Conservation (phyloP, 2,329 filamentous ascomycete species). For the Gnomoniopsis sp. region DNA sequence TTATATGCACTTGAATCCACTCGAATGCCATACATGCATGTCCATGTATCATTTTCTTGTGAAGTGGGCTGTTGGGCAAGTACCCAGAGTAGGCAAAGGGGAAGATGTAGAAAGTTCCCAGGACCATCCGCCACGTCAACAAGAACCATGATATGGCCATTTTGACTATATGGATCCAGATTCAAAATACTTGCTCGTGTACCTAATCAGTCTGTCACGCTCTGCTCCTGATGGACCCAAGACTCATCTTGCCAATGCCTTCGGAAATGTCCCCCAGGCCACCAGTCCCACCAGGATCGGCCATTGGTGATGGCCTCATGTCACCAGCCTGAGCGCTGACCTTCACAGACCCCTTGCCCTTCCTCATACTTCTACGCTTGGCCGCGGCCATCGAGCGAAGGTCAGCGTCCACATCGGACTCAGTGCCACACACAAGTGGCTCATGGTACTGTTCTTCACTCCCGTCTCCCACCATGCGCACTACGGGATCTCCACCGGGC, state of each 20-base stretch:
- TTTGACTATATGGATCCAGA: background rate
- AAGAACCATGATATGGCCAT: background rate
- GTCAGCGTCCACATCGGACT: slow-evolving; percentile 8
- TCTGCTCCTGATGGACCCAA: background rate
- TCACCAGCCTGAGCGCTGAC: background rate
- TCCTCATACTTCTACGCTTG: slow-evolving; percentile 14
- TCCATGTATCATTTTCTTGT: no score
- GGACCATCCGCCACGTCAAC: no score
- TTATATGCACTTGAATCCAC: no score
- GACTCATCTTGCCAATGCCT: slow-evolving; percentile 9
- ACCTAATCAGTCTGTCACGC: background rate
- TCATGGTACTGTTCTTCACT: slow-evolving; percentile 65
- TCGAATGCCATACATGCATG: no score
- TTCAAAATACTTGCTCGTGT: background rate
- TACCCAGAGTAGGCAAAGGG: no score
- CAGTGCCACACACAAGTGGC: slow-evolving; percentile 27
- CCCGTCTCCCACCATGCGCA: slow-evolving; percentile 38
- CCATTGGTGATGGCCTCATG: background rate
- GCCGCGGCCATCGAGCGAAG: slow-evolving; percentile 15
- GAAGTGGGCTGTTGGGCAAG: no score
- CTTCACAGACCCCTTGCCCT: slow-evolving; percentile 16
- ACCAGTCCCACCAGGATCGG: background rate
- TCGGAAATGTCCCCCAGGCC: slow-evolving; percentile 1
- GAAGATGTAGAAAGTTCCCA: background rate
- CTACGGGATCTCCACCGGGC: slow-evolving; percentile 54